Conservation (phyloP, 225 moss, liverwort and hornwort species). For the Anthoceros angustus region DNA sequence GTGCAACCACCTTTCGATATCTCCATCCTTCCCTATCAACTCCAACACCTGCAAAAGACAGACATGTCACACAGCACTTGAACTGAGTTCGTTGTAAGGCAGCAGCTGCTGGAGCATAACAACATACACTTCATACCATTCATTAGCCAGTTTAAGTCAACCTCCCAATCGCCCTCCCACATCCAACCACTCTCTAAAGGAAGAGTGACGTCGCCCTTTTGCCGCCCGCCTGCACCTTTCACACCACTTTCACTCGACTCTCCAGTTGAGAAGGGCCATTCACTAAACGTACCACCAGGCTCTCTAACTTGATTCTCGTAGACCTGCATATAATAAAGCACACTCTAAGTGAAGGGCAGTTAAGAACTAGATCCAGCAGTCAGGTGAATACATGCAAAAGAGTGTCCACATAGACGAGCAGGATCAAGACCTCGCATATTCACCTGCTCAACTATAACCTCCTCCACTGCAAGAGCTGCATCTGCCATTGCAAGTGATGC, state of each 20-base stretch:
- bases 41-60: constrained; percentile 21
- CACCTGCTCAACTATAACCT: constrained; percentile 50
- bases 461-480: constrained; percentile 39
- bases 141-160: constrained; percentile 26
- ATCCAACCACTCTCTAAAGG: constrained; percentile 48
- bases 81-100: not conserved
- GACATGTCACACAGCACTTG: not conserved
- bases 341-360: no score
- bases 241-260: constrained; percentile 20
- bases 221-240: constrained; percentile 32
- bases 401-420: not conserved
- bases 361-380: no score
- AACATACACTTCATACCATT: constrained; percentile 18
- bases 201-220: constrained; percentile 45
- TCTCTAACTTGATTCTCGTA: constrained; percentile 51
- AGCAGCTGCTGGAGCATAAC: not conserved
- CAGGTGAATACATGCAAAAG: not conserved
- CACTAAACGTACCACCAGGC: constrained; percentile 43
- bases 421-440: not conserved
- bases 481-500: constrained; percentile 83
- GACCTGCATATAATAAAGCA: constrained; percentile 16
- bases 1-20: constrained; percentile 26
- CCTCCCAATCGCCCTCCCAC: constrained; percentile 56
- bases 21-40: constrained; percentile 47
- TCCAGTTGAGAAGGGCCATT: constrained; percentile 25